Evolutionary conservation across 345 rosid genomes (phyloP).

Genomic region (Syzygium oleosum): DNA sequence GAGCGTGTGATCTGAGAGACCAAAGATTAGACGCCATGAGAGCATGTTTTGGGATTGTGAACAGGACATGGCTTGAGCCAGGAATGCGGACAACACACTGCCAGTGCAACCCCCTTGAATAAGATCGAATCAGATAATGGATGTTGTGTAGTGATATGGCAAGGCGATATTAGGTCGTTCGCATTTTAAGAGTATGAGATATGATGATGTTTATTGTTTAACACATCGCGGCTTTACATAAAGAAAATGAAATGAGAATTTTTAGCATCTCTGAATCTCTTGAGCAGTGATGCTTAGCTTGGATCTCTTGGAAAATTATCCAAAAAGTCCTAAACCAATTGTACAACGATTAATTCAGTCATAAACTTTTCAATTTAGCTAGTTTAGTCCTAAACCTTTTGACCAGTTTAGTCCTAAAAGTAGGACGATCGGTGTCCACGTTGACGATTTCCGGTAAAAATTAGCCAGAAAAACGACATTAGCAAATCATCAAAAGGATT

Average conservation of each 20-base stretch:
- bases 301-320: neutral
- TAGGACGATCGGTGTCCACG: too few relatives aligned
- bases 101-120: neutral
- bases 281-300: neutral
- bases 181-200: neutral
- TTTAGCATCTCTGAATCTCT: neutral
- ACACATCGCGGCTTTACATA: neutral
- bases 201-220: neutral
- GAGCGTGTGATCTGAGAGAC: neutral
- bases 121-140: neutral
- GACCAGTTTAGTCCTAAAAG: too few relatives aligned
- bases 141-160: too few relatives aligned
- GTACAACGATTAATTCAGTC: rapidly evolving
- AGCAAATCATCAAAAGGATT: too few relatives aligned
- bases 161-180: neutral
- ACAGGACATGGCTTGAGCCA: neutral
- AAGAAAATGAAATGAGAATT: neutral
- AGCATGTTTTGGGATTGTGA: neutral
- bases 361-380: too few relatives aligned
- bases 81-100: neutral
- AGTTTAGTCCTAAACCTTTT: too few relatives aligned
- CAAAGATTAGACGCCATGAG: neutral
- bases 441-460: too few relatives aligned
- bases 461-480: too few relatives aligned
- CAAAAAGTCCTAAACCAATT: neutral